These are phyloP conservation scores for Gillenia trifoliata DNA, from an alignment of 306 rosid species.

Conservation along the genomic window DNA sequence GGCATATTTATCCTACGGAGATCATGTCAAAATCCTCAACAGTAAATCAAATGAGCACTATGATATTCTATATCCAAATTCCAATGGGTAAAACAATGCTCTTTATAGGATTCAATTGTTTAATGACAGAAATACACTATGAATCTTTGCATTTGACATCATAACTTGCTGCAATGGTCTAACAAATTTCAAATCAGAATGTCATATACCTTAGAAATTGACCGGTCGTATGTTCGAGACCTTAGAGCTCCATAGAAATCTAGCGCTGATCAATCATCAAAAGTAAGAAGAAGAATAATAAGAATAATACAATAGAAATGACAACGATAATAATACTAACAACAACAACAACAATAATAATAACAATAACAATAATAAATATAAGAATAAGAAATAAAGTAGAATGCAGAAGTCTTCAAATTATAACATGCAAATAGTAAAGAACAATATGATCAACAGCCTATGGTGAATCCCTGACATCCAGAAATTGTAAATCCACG, in stretches of 20 bases:
- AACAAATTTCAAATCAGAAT: conserved; percentile 13
- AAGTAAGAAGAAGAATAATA: not conserved
- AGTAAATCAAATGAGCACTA: not conserved
- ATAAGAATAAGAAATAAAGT: not conserved
- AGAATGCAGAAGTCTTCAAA: not conserved
- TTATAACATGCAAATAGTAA: too few relatives aligned
- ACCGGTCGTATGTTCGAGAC: conserved; percentile 77
- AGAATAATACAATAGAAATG: too few relatives aligned
- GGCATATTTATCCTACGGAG: not conserved
- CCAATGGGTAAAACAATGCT: not conserved
- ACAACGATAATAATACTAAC: too few relatives aligned
- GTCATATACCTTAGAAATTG: conserved; percentile 68
- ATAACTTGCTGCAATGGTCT: conserved; percentile 1
- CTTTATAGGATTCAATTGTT: conserved; percentile 5
- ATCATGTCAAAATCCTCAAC: not conserved
- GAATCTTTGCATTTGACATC: conserved; percentile 5
- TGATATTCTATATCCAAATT: not conserved
- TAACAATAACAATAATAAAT: not conserved
- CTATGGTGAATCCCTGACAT: not conserved
- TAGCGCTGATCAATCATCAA: conserved; percentile 58
- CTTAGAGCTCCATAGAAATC: conserved; percentile 97
- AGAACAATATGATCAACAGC: not conserved
- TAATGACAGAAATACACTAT: not conserved
- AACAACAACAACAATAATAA: too few relatives aligned
- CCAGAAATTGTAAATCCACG: not conserved